Evolutionary conservation across 495 filamentous ascomycete genomes (phyloP), one percentile per base, ranked within the genome.

Genomic region (Collariella sp.): DNA sequence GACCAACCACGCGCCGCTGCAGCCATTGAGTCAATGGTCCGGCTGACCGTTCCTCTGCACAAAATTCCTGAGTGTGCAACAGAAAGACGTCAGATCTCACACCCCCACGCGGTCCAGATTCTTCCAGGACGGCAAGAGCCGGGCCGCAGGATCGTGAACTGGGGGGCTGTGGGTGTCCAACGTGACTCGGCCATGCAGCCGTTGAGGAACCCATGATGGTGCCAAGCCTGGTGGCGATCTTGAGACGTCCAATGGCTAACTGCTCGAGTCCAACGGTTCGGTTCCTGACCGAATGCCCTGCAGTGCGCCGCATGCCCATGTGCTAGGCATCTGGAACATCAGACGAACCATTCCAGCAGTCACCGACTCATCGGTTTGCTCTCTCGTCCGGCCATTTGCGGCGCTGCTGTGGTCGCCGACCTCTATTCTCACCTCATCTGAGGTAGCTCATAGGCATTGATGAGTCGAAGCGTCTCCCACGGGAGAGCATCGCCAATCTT

Each of bases 71-170:
- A 5, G 15, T 51, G 48, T 42, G 38, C 22, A 7, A 16, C 47
- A n/a, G 15, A 44, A 18, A n/a, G 39, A 47, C 47, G 41, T 52
- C 55, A 57, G 33, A 52, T 49, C 48, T 52, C 22, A 57, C 55
- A 35, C 24, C 24, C 18, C 15, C 22, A 11, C 20, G 19, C 54
- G 39, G 2, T 18, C 7, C 20, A 38, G 3, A 22, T n/a, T n/a
- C n/a, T n/a, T n/a, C n/a, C n/a, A n/a, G n/a, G n/a, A 36, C 7
- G 12, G 13, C 31, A 24, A 24, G 18, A 7, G 36, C 44, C 35
- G 43, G 43, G 23, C 7, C 33, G 9, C 22, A 9, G 40, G 0
- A 55, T 16, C 15, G 48, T 15, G 38, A 49, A 36, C 36, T 41
- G 16, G 34, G 22, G 13, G 54, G 54, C 54, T 56, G 46, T 56